Conservation (phyloP, 345 rosid genomes). For the Salix udensis region DNA sequence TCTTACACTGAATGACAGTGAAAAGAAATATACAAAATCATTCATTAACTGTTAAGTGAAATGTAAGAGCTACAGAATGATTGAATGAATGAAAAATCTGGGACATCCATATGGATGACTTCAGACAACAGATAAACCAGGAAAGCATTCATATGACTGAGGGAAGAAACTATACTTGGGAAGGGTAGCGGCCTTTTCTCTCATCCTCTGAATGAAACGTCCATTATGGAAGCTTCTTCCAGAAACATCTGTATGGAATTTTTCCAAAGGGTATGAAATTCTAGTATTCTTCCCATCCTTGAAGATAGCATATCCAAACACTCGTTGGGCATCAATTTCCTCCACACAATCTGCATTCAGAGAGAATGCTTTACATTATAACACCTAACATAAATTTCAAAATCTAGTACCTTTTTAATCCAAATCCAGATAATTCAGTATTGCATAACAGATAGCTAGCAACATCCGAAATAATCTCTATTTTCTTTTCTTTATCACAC, state of each 20-base stretch:
- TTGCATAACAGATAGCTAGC: background rate
- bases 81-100: background rate
- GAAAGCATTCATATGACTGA: no score
- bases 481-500: background rate
- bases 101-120: background rate
- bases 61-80: background rate
- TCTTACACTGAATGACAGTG: background rate
- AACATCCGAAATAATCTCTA: background rate
- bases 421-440: background rate
- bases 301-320: constrained; percentile 22
- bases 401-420: background rate
- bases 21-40: background rate
- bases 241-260: constrained; percentile 17
- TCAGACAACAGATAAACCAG: no score
- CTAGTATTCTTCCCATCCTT: constrained; percentile 18
- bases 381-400: background rate
- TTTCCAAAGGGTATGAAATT: constrained; percentile 16
- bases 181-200: constrained; percentile 19
- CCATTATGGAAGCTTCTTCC: constrained; percentile 23
- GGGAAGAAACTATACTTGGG: constrained; percentile 10
- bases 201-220: constrained; percentile 21
- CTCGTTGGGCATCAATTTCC: constrained; percentile 20
- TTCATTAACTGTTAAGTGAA: background rate
- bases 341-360: constrained; percentile 19
- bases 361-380: background rate